phyloP scores from a whole-genome alignment of 2,329 filamentous ascomycete genomes.

The Penicillium sp. region DNA sequence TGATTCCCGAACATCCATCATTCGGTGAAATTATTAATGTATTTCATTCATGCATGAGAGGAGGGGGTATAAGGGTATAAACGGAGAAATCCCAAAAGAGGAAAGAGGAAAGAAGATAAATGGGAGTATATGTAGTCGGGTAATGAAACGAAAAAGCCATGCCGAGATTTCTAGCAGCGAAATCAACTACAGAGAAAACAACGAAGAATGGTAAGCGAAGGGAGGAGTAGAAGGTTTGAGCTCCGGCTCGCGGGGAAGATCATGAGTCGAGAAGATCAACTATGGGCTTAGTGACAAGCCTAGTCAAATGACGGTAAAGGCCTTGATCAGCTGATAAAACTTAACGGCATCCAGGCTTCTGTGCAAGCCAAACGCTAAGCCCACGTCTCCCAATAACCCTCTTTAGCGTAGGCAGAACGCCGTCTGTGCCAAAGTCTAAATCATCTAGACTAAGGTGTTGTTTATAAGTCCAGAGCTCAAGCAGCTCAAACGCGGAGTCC shows the following conservation, averaged over 20 bases:
- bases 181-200: conserved; percentile 4
- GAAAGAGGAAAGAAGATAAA: background rate
- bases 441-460: conserved; percentile 58
- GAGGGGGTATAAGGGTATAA: conserved; percentile 5
- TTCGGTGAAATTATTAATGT: background rate
- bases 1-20: too few species aligned
- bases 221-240: background rate
- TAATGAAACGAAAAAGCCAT: background rate
- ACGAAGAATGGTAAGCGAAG: background rate
- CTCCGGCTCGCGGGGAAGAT: background rate
- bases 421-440: conserved; percentile 56
- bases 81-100: conserved; percentile 1
- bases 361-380: conserved; percentile 54
- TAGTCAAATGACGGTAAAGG: background rate
- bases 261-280: too few species aligned
- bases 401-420: conserved; percentile 49
- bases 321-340: conserved; percentile 6
- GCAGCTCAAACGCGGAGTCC: conserved; percentile 36
- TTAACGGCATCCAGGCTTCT: conserved; percentile 32
- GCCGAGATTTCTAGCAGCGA: background rate
- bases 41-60: background rate
- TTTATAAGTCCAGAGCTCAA: conserved; percentile 49
- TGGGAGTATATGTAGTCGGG: background rate
- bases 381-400: conserved; percentile 55
- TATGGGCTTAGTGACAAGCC: background rate